These are phyloP conservation scores for Hypoxylon sp. DNA, from an alignment of 2,329 filamentous ascomycete genomes.

Conservation along the genomic window DNA sequence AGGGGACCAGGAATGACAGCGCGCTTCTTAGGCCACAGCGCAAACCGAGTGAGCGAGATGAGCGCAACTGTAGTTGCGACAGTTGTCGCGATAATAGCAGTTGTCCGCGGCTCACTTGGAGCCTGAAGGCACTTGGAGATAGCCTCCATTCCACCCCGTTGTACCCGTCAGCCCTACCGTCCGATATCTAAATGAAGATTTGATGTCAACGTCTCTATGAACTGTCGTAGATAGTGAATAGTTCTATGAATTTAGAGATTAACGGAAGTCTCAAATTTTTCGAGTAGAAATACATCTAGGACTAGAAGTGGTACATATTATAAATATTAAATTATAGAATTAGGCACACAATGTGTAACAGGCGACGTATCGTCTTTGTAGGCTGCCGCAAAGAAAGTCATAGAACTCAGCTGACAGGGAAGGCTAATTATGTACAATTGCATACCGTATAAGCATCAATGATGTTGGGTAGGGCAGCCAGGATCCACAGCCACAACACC, in stretches of 20 bases:
- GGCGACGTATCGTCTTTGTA: slow-evolving; percentile 5
- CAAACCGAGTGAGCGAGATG: slow-evolving; percentile 54
- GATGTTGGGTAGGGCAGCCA: too few species aligned
- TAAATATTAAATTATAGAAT: background rate
- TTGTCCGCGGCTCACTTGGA: slow-evolving; percentile 48
- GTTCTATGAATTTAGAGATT: background rate
- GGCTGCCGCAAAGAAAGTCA: slow-evolving; percentile 13
- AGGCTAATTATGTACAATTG: slow-evolving; percentile 23
- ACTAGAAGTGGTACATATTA: background rate
- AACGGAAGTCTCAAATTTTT: background rate
- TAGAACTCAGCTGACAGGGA: slow-evolving; percentile 32
- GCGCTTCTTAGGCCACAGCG: slow-evolving; percentile 60
- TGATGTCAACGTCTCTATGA: slow-evolving; percentile 1
- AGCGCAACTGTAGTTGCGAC: slow-evolving; percentile 60
- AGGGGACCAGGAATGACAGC: slow-evolving; percentile 62
- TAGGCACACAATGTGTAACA: slow-evolving; percentile 4
- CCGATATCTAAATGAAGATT: background rate
- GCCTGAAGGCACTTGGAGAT: slow-evolving; percentile 47
- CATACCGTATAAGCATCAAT: slow-evolving; percentile 21
- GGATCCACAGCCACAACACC: slow-evolving; percentile 25
- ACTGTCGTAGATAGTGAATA: slow-evolving; percentile 2
- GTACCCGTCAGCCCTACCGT: slow-evolving; percentile 8
- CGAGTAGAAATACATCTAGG: background rate
- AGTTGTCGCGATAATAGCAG: slow-evolving; percentile 58
- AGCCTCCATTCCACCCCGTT: slow-evolving; percentile 50